A percentile compares a stretch with the other conserved stretches of the same genome.
Evolutionary conservation across 768 basidiomycete species (phyloP).

Genomic region (Auriscalpium vulgare): DNA sequence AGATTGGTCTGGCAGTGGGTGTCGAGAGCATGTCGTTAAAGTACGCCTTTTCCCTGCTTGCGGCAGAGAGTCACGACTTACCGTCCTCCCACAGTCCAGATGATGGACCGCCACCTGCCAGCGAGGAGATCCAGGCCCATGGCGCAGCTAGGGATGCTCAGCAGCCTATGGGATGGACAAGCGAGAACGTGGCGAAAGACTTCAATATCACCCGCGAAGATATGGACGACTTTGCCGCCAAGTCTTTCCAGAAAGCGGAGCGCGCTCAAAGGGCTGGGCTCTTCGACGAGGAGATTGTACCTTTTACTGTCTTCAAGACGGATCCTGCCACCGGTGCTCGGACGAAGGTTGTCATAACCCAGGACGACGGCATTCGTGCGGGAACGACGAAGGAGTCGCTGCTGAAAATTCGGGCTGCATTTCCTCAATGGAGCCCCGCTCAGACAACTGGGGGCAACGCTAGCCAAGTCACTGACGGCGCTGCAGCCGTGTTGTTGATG

Average conservation of each 20-base stretch:
- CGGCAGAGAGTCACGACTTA: conserved; percentile 15
- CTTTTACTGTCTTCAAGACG: conserved; percentile 58
- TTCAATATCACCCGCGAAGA: conserved; percentile 64
- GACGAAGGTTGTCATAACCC: conserved; percentile 43
- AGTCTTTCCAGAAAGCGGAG: conserved; percentile 75
- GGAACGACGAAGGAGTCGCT: conserved; percentile 64
- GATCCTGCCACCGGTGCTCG: conserved; percentile 48
- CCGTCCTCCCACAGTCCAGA: conserved; percentile 43
- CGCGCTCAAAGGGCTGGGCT: conserved; percentile 58
- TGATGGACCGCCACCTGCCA: conserved; percentile 48
- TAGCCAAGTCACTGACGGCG: conserved; percentile 79
- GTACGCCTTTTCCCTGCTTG: conserved; percentile 30
- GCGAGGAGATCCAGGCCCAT: conserved; percentile 52
- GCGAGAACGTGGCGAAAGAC: conserved; percentile 76
- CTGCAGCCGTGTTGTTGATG: conserved; percentile 79
- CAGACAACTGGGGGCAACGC: conserved; percentile 83
- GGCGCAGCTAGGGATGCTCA: conserved; percentile 50
- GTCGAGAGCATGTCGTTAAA: conserved; percentile 81
- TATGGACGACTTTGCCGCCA: conserved; percentile 68
- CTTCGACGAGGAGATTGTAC: conserved; percentile 66
- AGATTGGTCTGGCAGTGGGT: conserved; percentile 75
- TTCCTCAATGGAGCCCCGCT: conserved; percentile 72
- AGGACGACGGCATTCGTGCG: conserved; percentile 74
- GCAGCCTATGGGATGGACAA: conserved; percentile 85
- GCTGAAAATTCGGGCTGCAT: conserved; percentile 61